Conservation (phyloP, 257 asterid species). For the Lycium ferocissimum region DNA sequence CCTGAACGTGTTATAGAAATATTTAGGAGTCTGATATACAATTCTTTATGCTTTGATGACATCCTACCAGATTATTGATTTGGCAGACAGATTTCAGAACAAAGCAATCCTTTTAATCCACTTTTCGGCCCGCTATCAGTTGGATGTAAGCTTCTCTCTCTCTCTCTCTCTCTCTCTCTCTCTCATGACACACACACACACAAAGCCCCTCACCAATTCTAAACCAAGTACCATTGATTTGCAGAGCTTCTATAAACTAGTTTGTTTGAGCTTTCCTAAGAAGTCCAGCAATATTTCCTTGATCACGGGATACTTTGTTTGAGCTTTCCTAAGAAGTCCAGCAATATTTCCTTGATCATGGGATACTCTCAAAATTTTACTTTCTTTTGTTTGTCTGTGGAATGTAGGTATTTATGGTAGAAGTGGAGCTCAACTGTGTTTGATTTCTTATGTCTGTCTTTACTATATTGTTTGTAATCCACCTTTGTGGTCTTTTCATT, state of each 20-base stretch:
- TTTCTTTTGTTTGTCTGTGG: background rate
- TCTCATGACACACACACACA: background rate
- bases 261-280: background rate
- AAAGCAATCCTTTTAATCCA: conserved; percentile 93
- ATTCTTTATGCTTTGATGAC: background rate
- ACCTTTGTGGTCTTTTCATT: background rate
- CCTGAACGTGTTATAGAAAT: background rate
- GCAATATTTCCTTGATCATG: background rate
- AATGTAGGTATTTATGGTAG: background rate
- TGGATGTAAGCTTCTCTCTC: conserved; percentile 62
- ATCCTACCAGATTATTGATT: conserved; percentile 56
- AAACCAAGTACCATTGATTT: background rate
- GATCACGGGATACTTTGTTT: too few relatives aligned
- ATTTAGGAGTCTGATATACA: background rate
- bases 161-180: background rate
- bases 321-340: background rate
- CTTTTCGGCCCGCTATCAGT: conserved; percentile 93
- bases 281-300: background rate
- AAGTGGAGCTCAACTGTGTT: background rate
- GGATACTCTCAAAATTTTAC: background rate
- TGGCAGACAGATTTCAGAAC: conserved; percentile 76
- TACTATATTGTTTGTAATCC: background rate
- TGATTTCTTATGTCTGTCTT: conserved; percentile 13
- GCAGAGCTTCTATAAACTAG: background rate
- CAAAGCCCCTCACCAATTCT: background rate